Evolutionary conservation across 1,139 yeast species (phyloP).

Genomic region (Candida sanyaensis): DNA sequence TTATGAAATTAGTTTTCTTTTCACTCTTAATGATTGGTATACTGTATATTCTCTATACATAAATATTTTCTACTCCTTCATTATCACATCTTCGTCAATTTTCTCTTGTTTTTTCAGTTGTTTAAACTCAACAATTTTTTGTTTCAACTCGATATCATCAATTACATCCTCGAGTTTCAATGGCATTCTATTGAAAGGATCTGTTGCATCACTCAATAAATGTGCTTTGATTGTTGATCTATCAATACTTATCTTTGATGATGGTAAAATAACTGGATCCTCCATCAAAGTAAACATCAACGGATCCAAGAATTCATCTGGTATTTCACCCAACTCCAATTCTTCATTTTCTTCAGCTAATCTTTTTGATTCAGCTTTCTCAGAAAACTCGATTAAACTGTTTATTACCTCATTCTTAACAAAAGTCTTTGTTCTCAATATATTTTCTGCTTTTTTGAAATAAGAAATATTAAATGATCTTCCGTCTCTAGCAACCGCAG

Average conservation of each 20-base stretch:
- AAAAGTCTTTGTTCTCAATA: slow-evolving; percentile 57
- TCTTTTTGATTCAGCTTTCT: slow-evolving; percentile 61
- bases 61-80: slow-evolving; percentile 14
- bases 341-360: slow-evolving; percentile 78
- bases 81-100: slow-evolving; percentile 20
- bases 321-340: slow-evolving; percentile 85
- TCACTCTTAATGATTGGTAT: too few relatives aligned
- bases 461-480: slow-evolving; percentile 73
- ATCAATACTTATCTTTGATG: slow-evolving; percentile 82
- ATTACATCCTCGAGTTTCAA: slow-evolving; percentile 83
- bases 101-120: slow-evolving; percentile 29
- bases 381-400: slow-evolving; percentile 56
- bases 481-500: slow-evolving; percentile 86
- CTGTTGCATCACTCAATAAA: slow-evolving; percentile 89
- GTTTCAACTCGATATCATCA: slow-evolving; percentile 69
- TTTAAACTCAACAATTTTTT: slow-evolving; percentile 62
- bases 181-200: slow-evolving; percentile 95
- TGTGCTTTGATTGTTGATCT: slow-evolving; percentile 92
- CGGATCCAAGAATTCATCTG: slow-evolving; percentile 97
- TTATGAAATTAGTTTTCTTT: too few relatives aligned
- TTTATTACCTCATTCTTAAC: slow-evolving; percentile 56
- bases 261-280: slow-evolving; percentile 91
- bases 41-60: not conserved
- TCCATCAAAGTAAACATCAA: slow-evolving; percentile 94
- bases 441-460: slow-evolving; percentile 70